phyloP scores from a whole-genome alignment of 352 stramenopile species.

The Phytophthora aleatoria region DNA sequence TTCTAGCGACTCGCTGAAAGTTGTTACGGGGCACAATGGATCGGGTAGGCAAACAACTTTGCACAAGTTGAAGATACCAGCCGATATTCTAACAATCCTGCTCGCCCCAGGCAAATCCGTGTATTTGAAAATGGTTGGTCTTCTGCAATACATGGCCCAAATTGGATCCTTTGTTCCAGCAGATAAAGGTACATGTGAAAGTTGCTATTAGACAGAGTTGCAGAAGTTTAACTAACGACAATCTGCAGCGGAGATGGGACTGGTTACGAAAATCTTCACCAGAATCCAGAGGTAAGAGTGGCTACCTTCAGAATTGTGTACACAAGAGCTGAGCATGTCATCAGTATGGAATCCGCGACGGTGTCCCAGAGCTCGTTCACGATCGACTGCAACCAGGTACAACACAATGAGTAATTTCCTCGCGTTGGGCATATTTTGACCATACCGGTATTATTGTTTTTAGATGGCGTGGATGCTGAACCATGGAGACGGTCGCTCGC shows the following conservation, averaged over 20 bases:
- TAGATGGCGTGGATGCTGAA: conserved; percentile 88
- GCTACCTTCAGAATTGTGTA: neutral
- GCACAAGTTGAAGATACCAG: neutral
- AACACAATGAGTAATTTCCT: neutral
- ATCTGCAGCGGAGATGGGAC: conserved; percentile 63
- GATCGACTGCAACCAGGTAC: conserved; percentile 88
- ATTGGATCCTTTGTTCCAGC: conserved; percentile 84
- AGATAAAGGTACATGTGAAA: conserved; percentile 48
- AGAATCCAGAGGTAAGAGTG: conserved; percentile 74
- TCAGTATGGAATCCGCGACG: conserved; percentile 75
- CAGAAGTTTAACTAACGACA: conserved; percentile 13
- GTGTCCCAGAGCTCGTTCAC: conserved; percentile 88
- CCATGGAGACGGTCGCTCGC: conserved; percentile 52
- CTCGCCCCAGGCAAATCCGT: conserved; percentile 77
- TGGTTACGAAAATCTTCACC: conserved; percentile 81
- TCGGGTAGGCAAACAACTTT: conserved; percentile 54
- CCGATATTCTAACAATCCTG: conserved; percentile 4
- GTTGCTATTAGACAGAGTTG: neutral
- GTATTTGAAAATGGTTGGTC: conserved; percentile 84
- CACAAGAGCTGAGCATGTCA: conserved; percentile 12
- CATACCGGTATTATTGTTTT: neutral
- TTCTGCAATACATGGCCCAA: conserved; percentile 87
- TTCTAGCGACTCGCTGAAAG: conserved; percentile 49
- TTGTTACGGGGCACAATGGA: conserved; percentile 87
- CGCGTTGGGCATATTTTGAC: neutral